Evolutionary conservation across 176 grass and related monocot genomes (phyloP), one percentile per base, ranked within the genome.

Genomic region (Oryza meridionalis): DNA sequence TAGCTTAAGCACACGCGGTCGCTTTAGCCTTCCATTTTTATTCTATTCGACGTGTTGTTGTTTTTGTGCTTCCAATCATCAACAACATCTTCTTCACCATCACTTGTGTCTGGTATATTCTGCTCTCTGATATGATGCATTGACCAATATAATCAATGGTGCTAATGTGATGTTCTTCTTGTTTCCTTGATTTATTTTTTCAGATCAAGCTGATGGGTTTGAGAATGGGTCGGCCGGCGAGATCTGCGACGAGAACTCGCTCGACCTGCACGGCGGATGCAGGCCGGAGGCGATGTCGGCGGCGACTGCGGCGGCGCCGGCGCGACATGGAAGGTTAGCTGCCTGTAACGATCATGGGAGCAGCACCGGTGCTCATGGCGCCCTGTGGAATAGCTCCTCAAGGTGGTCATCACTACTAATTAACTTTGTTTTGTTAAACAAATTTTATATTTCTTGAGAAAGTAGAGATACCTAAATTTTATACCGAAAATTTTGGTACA

Each of bases 241-340:
- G 83, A 90, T 93, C 66, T 93, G 85, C 64, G 91, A 93, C 55
- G 91, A 93, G 65, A 90, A 88, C 83, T 90, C 84, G 79, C 67
- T 86, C 12, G 78, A 93, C 29, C 78, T 88, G 6, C 78, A 79
- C 14, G 80, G 74, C 35, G 68, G 38, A n/a, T 70, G 79, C 76
- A 73, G 84, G 80, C 63, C 70, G 11, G 82, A 67, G 15, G 27
- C 53, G 53, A 58, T 58, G 46, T 49, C 46, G 46, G 46, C 10
- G 2, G 46, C 11, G 46, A 14, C 3, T 2, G 46, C 46, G 53
- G 53, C 37, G 21, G 45, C 1, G 35, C 69, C 69, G 19, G 69
- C 84, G 38, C 81, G 49, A 12, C 76, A 87, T 80, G 89, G 89
- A 90, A 90, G 89, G 84, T 81, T 92, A 70, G 79, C 67, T 72